Percentiles rank a stretch among this genome's conserved stretches.
Conservation (phyloP, 495 filamentous ascomycete species). For the Hypomontagnella submonticulosa region DNA sequence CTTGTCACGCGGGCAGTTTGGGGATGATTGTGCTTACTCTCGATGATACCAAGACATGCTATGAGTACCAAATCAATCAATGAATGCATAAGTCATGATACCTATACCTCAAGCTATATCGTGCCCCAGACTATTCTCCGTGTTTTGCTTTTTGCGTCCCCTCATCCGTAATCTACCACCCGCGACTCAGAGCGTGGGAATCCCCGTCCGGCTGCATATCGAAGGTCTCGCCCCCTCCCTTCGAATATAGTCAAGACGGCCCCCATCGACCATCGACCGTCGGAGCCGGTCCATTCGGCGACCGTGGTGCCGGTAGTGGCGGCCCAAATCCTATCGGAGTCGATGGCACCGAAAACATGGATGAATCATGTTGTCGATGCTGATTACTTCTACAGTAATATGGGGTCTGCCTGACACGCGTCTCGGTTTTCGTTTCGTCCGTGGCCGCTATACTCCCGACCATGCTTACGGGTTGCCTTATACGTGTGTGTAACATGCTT, state of each 20-base stretch:
- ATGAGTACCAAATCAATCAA: conserved; percentile 42
- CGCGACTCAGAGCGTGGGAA: conserved; percentile 26
- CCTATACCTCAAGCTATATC: conserved; percentile 17
- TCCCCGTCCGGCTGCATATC: conserved; percentile 34
- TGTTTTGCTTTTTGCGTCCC: neutral
- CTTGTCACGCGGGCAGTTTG: conserved; percentile 42
- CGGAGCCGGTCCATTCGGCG: conserved; percentile 38
- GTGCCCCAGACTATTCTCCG: conserved; percentile 26
- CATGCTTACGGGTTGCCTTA: conserved; percentile 32
- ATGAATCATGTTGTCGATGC: conserved; percentile 28
- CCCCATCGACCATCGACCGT: conserved; percentile 35
- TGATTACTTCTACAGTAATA: conserved; percentile 31
- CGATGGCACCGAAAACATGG: conserved; percentile 28
- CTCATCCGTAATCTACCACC: conserved; percentile 14
- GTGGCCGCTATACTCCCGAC: conserved; percentile 20
- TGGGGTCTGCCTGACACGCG: conserved; percentile 38
- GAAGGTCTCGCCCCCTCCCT: conserved; percentile 23
- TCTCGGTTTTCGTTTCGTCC: conserved; percentile 29
- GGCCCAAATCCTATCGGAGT: conserved; percentile 27
- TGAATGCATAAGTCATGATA: conserved; percentile 38
- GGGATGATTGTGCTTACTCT: conserved; percentile 41
- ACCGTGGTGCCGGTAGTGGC: conserved; percentile 30
- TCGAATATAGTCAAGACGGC: conserved; percentile 34
- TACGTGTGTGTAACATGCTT: conserved; percentile 36
- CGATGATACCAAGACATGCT: conserved; percentile 43